A percentile compares a stretch with the other conserved stretches of the same genome.
Evolutionary conservation across 176 grass and related monocot genomes (phyloP).

Genomic region (Bonia amplexicaulis): DNA sequence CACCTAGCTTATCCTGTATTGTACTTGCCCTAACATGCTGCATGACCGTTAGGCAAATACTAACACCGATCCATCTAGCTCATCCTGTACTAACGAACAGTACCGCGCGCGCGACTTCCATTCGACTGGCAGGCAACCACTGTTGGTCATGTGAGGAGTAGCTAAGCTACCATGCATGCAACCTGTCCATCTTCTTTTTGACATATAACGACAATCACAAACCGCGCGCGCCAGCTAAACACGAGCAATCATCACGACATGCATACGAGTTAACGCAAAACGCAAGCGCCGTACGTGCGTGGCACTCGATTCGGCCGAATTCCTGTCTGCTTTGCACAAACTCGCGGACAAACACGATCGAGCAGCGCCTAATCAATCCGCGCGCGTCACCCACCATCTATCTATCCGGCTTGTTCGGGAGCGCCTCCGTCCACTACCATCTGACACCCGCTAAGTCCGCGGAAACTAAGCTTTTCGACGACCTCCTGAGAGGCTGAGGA

Average conservation of each 20-base stretch:
- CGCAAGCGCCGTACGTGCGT: slow-evolving; percentile 20
- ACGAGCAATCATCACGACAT: slow-evolving; percentile 26
- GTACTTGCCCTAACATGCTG: slow-evolving; percentile 8
- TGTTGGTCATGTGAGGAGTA: slow-evolving; percentile 22
- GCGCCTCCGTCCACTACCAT: background rate
- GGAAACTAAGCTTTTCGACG: slow-evolving; percentile 6
- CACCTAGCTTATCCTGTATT: too few species aligned
- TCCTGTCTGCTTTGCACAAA: slow-evolving; percentile 46
- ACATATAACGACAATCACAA: background rate
- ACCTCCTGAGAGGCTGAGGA: slow-evolving; percentile 60
- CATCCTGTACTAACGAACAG: slow-evolving; percentile 2
- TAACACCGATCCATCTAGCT: background rate
- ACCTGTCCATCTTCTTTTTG: background rate
- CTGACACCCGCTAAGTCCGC: slow-evolving; percentile 26
- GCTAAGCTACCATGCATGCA: background rate
- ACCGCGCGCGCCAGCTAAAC: background rate
- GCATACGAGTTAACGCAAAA: slow-evolving; percentile 21
- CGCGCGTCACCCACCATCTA: background rate
- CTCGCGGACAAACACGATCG: slow-evolving; percentile 1
- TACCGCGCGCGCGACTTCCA: background rate
- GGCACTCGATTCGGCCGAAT: slow-evolving; percentile 37
- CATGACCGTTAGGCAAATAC: background rate
- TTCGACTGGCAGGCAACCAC: background rate
- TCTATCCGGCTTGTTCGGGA: slow-evolving; percentile 20
- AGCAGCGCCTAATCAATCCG: background rate